Evolutionary conservation across 139 green algal genomes (phyloP), one percentile per base, ranked within the genome.

Genomic region (Limnomonas spitsbergensis): DNA sequence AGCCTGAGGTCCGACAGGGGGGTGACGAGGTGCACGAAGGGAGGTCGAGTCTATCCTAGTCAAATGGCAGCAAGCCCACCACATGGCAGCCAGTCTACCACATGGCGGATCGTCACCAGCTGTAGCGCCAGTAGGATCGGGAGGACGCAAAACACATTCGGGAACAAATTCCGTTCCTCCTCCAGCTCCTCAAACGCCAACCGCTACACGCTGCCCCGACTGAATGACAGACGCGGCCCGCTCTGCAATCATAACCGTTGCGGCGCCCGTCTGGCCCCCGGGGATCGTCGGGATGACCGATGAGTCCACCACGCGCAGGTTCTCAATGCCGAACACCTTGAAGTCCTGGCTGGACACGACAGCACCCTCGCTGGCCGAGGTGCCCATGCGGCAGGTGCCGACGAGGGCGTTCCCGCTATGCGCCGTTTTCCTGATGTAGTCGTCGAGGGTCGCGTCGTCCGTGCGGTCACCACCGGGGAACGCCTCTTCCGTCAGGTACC

Each of bases 211-310:
- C n/a, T n/a, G n/a, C n/a, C n/a, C n/a, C n/a, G n/a, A n/a, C n/a
- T n/a, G n/a, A n/a, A n/a, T n/a, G n/a, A n/a, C n/a, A n/a, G n/a
- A n/a, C 14, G 92, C 91, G 26, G 86, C 91, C 3, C 92, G 78
- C 86, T 97, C 93, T 1, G 93, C 93, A 36, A 96, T 84, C 91
- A 96, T 95, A 2, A 95, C 84, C 9, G 84, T 88, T 0, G 93
- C 80, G 4, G 93, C 90, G 35, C 87, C 92, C 2, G 90, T 94
- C 87, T 97, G 93, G 31, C 90, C 84, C 69, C 91, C 93, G 20
- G 92, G 90, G 36, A 84, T 38, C 37, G 2, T 69, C 1, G 94
- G 94, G 54, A 98, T 88, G 31, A 98, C 91, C 0, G 89, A 94
- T 0, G 92, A 84, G 79, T 98, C 94, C 40, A 94, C 79, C 1